A percentile compares a stretch with the other conserved stretches of the same genome.
Conservation (phyloP, 2,329 filamentous ascomycete genomes). For the Botrytis aclada region DNA sequence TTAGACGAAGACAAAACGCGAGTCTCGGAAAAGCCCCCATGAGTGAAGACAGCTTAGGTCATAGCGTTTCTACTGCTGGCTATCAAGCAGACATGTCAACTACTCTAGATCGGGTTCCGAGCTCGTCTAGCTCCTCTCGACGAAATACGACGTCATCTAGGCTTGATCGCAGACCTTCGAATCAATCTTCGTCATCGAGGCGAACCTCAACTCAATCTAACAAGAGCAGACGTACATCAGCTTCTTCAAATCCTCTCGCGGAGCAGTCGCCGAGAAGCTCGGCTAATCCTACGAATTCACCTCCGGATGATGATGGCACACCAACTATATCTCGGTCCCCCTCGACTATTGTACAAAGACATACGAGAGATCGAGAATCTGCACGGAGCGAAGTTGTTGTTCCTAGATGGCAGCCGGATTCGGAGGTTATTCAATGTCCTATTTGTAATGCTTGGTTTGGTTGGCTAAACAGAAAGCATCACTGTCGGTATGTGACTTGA, state of each 20-base stretch:
- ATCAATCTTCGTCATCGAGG: conserved; percentile 20
- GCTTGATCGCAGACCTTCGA: conserved; percentile 14
- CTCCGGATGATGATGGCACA: conserved; percentile 11
- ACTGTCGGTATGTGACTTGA: conserved; percentile 65
- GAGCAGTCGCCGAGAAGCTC: not conserved
- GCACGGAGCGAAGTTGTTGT: conserved; percentile 46
- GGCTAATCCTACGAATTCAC: conserved; percentile 1
- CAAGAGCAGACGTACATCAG: conserved; percentile 1
- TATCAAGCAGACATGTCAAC: conserved; percentile 20
- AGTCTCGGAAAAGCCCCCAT: conserved; percentile 18
- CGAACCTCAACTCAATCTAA: conserved; percentile 10
- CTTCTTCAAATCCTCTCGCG: not conserved
- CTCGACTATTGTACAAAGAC: not conserved
- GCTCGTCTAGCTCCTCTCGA: conserved; percentile 14
- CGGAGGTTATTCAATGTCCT: conserved; percentile 76
- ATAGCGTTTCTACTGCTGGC: conserved; percentile 16
- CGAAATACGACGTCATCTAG: conserved; percentile 12
- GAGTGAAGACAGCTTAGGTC: conserved; percentile 7
- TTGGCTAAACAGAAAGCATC: conserved; percentile 75
- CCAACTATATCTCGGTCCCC: conserved; percentile 10
- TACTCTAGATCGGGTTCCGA: conserved; percentile 11
- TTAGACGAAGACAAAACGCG: not conserved
- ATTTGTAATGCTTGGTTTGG: conserved; percentile 80
- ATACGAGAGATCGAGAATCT: conserved; percentile 5
- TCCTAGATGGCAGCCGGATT: conserved; percentile 85